A percentile compares a stretch with the other conserved stretches of the same genome.
These are phyloP conservation scores for Pichia sp. DNA, from an alignment of 1,139 yeast genomes.

Conservation along the genomic window DNA sequence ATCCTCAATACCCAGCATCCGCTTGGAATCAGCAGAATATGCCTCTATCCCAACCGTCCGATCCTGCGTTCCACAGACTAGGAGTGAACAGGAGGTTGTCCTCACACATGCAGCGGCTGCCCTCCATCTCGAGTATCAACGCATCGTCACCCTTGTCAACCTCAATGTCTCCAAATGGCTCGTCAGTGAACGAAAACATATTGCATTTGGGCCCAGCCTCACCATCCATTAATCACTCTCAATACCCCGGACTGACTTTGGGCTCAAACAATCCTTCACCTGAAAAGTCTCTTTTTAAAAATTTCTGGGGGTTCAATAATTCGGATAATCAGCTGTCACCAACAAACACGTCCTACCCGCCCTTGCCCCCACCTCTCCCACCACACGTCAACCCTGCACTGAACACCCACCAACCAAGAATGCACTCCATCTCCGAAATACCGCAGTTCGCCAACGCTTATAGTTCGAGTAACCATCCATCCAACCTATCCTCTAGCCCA, in stretches of 20 bases:
- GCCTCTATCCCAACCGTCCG: conserved; percentile 15
- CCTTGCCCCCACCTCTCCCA: not conserved
- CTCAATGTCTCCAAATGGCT: conserved; percentile 10
- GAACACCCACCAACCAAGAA: not conserved
- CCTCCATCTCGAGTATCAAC: conserved; percentile 11
- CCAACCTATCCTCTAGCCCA: not conserved
- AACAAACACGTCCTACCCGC: not conserved
- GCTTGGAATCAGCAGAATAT: conserved; percentile 9
- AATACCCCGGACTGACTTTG: not conserved
- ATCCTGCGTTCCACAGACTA: conserved; percentile 18
- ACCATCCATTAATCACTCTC: not conserved
- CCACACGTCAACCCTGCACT: not conserved
- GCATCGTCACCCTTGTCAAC: conserved; percentile 10
- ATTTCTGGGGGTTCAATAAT: conserved; percentile 12
- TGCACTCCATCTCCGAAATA: conserved; percentile 13
- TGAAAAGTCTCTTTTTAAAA: conserved; percentile 13
- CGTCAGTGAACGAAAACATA: not conserved
- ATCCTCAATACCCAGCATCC: conserved; percentile 1
- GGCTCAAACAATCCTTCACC: conserved; percentile 7
- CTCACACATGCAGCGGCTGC: conserved; percentile 21
- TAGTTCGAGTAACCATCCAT: not conserved
- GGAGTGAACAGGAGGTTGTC: conserved; percentile 19
- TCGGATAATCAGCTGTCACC: conserved; percentile 2
- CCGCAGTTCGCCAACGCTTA: not conserved
- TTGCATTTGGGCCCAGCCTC: not conserved